Conservation (phyloP, 441 rosid genomes). For the Corymbia calophylla region DNA sequence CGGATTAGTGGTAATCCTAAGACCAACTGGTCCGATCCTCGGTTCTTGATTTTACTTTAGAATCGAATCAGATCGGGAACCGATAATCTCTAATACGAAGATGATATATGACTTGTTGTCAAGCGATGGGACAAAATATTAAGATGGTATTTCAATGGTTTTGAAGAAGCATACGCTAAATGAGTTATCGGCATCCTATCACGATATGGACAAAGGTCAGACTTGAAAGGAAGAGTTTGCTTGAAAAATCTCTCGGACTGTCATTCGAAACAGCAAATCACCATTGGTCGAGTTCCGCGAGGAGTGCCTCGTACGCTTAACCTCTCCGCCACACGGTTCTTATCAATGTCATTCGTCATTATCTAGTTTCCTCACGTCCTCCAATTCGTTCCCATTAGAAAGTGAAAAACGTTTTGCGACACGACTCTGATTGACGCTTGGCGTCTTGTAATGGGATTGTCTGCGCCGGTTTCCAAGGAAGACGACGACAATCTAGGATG, state of each 20-base stretch:
- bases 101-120: fast-evolving
- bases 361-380: neutral
- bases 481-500: neutral
- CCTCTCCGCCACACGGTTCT: neutral
- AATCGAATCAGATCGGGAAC: no score
- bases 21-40: no score
- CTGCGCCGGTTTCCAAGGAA: neutral
- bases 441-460: neutral
- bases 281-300: neutral
- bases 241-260: neutral
- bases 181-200: neutral
- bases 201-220: neutral
- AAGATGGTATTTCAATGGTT: neutral
- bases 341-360: neutral
- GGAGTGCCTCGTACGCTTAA: neutral
- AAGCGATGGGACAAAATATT: no score
- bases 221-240: neutral
- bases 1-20: no score
- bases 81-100: fast-evolving
- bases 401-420: neutral
- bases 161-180: neutral
- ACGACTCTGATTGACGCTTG: neutral
- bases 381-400: neutral
- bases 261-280: neutral
- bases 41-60: no score